Conservation (phyloP, 202 grass and related monocot genomes). For the Miscanthus sacchariflorus region DNA sequence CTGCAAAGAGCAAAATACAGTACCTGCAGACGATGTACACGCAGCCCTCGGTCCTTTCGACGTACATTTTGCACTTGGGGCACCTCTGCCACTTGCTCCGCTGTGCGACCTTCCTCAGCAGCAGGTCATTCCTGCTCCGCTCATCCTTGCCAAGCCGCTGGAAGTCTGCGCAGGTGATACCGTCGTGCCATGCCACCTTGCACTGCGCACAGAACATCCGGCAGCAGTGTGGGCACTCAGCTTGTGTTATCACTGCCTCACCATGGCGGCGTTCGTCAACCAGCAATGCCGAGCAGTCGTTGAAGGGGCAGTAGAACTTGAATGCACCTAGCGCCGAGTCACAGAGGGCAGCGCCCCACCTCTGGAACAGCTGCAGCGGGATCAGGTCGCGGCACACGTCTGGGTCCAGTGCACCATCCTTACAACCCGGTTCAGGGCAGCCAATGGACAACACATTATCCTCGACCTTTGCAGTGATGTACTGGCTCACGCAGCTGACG, state of each 20-base stretch:
- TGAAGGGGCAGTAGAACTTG: slow-evolving; percentile 85
- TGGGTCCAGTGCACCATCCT: slow-evolving; percentile 41
- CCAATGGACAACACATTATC: slow-evolving; percentile 53
- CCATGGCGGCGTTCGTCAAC: slow-evolving; percentile 35
- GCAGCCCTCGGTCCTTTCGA: slow-evolving; percentile 65
- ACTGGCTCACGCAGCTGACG: slow-evolving; percentile 53
- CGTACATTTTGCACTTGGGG: slow-evolving; percentile 75
- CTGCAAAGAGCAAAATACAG: background rate
- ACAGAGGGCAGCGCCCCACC: slow-evolving; percentile 61
- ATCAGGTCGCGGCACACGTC: slow-evolving; percentile 58
- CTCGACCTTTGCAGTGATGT: slow-evolving; percentile 61
- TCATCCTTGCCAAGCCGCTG: slow-evolving; percentile 55
- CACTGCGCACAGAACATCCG: slow-evolving; percentile 72
- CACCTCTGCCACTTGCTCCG: slow-evolving; percentile 71
- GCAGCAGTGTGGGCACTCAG: slow-evolving; percentile 69
- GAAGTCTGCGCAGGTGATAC: slow-evolving; percentile 62
- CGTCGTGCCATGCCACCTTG: slow-evolving; percentile 67
- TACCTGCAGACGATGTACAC: slow-evolving; percentile 69
- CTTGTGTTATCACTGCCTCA: slow-evolving; percentile 29
- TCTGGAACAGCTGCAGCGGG: slow-evolving; percentile 43
- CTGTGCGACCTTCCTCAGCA: slow-evolving; percentile 63
- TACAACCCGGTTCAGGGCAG: slow-evolving; percentile 64
- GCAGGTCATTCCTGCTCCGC: slow-evolving; percentile 49
- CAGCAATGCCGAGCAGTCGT: slow-evolving; percentile 69
- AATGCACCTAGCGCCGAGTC: slow-evolving; percentile 51